Conservation (phyloP, 169 alveolate species). For the Eimeria maxima region DNA sequence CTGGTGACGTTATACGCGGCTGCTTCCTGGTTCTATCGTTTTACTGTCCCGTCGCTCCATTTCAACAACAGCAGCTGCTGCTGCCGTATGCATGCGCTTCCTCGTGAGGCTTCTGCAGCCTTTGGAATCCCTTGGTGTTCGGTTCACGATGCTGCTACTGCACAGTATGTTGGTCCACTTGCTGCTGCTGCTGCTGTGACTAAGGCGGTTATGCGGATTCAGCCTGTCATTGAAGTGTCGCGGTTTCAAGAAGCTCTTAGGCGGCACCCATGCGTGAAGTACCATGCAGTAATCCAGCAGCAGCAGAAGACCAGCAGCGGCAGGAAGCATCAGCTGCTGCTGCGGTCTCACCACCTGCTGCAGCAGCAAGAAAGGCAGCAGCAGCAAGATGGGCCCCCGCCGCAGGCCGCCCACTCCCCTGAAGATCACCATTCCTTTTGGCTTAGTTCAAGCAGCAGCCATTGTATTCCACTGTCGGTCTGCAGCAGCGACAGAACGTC, state of each 20-base stretch:
- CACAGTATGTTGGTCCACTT: not conserved
- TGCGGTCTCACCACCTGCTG: conserved; percentile 13
- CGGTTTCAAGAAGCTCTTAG: conserved; percentile 45
- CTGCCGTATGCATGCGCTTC: not conserved
- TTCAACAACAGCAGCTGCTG: not conserved
- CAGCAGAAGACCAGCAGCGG: conserved; percentile 52
- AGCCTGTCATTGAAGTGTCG: conserved; percentile 64
- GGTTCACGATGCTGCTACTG: not conserved
- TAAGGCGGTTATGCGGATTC: conserved; percentile 66
- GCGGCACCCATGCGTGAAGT: conserved; percentile 48
- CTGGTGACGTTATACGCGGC: not conserved
- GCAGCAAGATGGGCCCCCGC: conserved; percentile 9
- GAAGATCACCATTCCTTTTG: not conserved
- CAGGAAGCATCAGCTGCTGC: conserved; percentile 54
- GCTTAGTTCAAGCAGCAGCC: conserved; percentile 8
- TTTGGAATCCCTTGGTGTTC: not conserved
- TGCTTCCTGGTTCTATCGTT: not conserved
- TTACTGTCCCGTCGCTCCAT: not conserved
- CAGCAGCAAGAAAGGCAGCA: not conserved
- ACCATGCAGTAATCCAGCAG: conserved; percentile 57
- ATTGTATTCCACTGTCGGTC: conserved; percentile 36
- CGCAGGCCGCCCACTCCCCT: not conserved
- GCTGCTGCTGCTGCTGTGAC: not conserved
- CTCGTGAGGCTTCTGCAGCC: not conserved
- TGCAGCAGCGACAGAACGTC: conserved; percentile 18